Base-by-base conservation (phyloP, 148 eudicot genomes). In the Cornus controversa region DNA sequence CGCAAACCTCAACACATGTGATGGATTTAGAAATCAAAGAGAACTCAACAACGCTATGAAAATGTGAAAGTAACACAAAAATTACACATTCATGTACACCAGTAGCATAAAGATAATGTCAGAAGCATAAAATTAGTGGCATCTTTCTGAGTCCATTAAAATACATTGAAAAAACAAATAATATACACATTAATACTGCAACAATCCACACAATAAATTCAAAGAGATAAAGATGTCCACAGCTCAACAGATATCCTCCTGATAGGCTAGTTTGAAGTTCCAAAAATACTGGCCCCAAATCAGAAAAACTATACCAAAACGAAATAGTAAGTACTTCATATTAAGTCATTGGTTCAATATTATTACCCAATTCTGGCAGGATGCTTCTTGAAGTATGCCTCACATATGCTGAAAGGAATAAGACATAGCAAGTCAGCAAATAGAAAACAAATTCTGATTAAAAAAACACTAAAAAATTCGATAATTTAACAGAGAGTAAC, bases 371-470 rank as follows among this genome's bases (percentile, higher is more conserved):
- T 96, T 83, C 82, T 93, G 40, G 76, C 78, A 16, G 98, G 93
- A 86, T 91, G 84, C 76, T 96, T 93, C 87, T 85, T 90, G 92
- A 96, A 96, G 85, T 91, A 93, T 69, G 94, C 86, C 77, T 96
- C 97, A 69, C 97, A 85, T 81, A 96, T 93, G 85, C 98, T 96
- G 94, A 37, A 86, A 85, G 45, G 53, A 76, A 74, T 7, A 79
- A 37, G 60, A 66, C 0, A 58, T 13, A 64, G 15, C 27, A 79
- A 70, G 66, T 76, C 64, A 85, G 80, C 70, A 63, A 67, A 40
- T 70, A 69, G 37, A 60, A 63, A 54, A 73, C 50, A 71, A 7
- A 54, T 16, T 7, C 69, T 31, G 7, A 50, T 50, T 45, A 45
- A 45, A 8, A 8, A 45, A 45, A 11, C 50, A 45, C 50, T 45